phyloP scores from a whole-genome alignment of 2,329 filamentous ascomycete genomes.

The Cryphonectria carpinicola region DNA sequence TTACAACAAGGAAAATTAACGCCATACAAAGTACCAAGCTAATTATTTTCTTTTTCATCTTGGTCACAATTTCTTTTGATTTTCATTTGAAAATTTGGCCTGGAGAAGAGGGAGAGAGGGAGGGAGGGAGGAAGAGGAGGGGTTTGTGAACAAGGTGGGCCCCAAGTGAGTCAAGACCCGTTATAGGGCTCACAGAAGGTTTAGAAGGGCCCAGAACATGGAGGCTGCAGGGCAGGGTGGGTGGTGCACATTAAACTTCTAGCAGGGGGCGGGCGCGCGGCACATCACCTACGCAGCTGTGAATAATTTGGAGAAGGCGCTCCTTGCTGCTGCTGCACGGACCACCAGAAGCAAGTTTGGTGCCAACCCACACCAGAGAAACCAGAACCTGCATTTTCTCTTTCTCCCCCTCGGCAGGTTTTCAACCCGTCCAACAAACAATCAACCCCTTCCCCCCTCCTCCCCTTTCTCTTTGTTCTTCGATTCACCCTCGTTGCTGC shows the following conservation, averaged over 20 bases:
- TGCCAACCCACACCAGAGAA: neutral
- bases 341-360: neutral
- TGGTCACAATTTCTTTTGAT: neutral
- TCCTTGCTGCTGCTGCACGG: neutral
- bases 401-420: neutral
- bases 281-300: neutral
- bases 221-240: neutral
- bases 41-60: neutral
- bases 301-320: neutral
- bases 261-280: neutral
- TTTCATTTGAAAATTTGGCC: neutral
- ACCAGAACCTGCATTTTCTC: conserved; percentile 1
- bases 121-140: neutral
- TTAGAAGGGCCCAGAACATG: conserved; percentile 1
- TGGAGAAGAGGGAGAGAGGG: neutral
- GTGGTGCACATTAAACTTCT: neutral
- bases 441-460: neutral
- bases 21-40: neutral
- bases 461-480: neutral
- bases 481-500: neutral
- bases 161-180: neutral
- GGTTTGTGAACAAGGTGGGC: neutral
- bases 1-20: neutral
- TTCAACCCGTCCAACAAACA: neutral
- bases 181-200: neutral